Conservation (phyloP, 495 filamentous ascomycete species). For the Pyrenopolyporus hunteri region DNA sequence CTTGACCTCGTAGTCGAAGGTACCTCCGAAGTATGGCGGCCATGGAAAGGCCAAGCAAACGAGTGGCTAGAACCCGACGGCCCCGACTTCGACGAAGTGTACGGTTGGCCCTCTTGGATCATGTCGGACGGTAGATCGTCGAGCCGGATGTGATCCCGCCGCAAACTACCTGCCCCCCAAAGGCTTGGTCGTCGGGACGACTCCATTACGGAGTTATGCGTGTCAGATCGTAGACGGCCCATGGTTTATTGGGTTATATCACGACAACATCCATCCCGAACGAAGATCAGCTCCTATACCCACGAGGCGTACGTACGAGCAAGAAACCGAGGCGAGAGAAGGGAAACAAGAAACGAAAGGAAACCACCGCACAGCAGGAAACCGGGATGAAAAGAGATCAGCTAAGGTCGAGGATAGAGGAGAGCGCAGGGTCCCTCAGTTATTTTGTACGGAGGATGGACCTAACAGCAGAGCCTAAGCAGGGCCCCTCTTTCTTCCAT, state of each 20-base stretch:
- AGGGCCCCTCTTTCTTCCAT: conserved; percentile 18
- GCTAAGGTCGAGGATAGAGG: conserved; percentile 21
- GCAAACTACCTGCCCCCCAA: conserved; percentile 37
- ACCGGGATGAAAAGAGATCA: conserved; percentile 33
- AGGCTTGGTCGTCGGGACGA: conserved; percentile 29
- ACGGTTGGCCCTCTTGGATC: conserved; percentile 20
- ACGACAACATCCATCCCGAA: conserved; percentile 25
- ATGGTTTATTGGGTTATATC: conserved; percentile 19
- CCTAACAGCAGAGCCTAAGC: conserved; percentile 6
- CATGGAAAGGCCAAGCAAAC: conserved; percentile 42
- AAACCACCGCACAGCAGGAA: conserved; percentile 33
- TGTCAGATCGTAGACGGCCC: conserved; percentile 34
- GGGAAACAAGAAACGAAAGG: conserved; percentile 35
- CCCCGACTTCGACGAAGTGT: conserved; percentile 30
- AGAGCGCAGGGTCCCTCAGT: conserved; percentile 24
- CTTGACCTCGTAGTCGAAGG: conserved; percentile 39
- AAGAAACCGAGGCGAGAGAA: conserved; percentile 13
- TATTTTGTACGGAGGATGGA: conserved; percentile 32
- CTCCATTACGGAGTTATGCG: conserved; percentile 26
- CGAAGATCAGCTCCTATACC: conserved; percentile 23
- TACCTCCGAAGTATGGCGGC: conserved; percentile 33
- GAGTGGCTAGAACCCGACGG: conserved; percentile 35
- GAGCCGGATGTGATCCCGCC: conserved; percentile 35
- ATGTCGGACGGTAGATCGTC: conserved; percentile 21
- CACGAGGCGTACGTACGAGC: conserved; percentile 12